These are phyloP conservation scores for Crithidia acanthocephali DNA, from an alignment of 208 protist species.

Conservation along the genomic window DNA sequence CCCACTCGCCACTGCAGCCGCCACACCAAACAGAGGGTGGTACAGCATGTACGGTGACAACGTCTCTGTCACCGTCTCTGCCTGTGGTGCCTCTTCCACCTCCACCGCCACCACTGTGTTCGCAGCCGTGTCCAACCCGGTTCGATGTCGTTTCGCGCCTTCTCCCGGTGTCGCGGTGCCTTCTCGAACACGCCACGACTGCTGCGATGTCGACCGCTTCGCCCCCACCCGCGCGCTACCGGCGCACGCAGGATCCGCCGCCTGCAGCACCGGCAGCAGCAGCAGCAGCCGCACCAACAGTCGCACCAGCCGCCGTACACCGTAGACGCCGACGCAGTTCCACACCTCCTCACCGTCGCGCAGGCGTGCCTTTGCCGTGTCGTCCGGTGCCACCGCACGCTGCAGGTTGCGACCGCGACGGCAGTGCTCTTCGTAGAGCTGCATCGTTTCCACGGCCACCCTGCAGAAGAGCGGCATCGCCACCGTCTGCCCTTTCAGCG, in stretches of 20 bases:
- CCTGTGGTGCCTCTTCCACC: background rate
- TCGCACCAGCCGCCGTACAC: slow-evolving; percentile 23
- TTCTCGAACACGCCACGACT: too few relatives aligned
- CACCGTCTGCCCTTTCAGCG: slow-evolving; percentile 9
- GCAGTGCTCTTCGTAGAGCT: slow-evolving; percentile 18
- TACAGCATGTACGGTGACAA: slow-evolving; percentile 19
- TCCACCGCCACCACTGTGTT: background rate
- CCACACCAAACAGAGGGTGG: slow-evolving; percentile 51
- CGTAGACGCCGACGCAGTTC: background rate
- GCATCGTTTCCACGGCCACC: slow-evolving; percentile 21
- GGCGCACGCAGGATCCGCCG: too few relatives aligned
- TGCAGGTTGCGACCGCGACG: background rate
- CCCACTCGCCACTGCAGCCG: slow-evolving; percentile 35
- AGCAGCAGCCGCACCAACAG: slow-evolving; percentile 26
- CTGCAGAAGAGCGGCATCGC: slow-evolving; percentile 30
- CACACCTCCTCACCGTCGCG: background rate
- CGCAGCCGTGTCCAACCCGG: background rate
- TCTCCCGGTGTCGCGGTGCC: too few relatives aligned
- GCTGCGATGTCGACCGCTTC: too few relatives aligned
- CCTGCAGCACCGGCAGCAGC: slow-evolving; percentile 4
- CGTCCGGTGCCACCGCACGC: background rate
- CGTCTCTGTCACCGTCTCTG: background rate
- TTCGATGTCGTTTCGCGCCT: background rate
- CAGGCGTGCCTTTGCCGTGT: background rate
- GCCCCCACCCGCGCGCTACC: too few relatives aligned